Evolutionary conservation across 805 yeast genomes (phyloP).

Genomic region (Candida pini): DNA sequence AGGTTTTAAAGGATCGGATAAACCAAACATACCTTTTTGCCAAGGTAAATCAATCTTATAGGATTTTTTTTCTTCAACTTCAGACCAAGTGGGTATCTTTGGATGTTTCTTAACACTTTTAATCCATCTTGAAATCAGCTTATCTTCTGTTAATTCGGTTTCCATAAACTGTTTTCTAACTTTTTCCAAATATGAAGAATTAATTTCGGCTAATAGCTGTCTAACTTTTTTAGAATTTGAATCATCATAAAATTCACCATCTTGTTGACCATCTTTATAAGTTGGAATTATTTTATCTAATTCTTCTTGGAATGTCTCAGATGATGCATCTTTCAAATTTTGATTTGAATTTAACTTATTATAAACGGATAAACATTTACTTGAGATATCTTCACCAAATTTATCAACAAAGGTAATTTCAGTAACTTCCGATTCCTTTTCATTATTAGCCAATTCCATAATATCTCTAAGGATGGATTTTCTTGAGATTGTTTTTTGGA

Average conservation of each 20-base stretch:
- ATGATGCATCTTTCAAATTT: slow-evolving; percentile 16
- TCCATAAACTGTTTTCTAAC: slow-evolving; percentile 23
- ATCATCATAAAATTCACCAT: slow-evolving; percentile 25
- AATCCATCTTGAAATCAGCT: slow-evolving; percentile 39
- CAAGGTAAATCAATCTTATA: slow-evolving; percentile 63
- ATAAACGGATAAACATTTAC: slow-evolving; percentile 33
- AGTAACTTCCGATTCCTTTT: slow-evolving; percentile 15
- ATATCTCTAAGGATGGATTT: slow-evolving; percentile 41
- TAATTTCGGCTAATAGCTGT: slow-evolving; percentile 30
- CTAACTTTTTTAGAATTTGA: slow-evolving; percentile 26
- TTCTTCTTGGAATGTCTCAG: slow-evolving; percentile 42
- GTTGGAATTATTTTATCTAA: slow-evolving; percentile 37
- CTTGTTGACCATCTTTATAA: slow-evolving; percentile 24
- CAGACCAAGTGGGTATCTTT: slow-evolving; percentile 30
- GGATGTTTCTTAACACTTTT: slow-evolving; percentile 37
- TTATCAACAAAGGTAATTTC: slow-evolving; percentile 30
- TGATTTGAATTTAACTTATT: slow-evolving; percentile 21
- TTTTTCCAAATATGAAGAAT: slow-evolving; percentile 27
- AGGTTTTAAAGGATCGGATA: slow-evolving; percentile 67
- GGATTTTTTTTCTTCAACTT: slow-evolving; percentile 27
- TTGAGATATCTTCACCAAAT: slow-evolving; percentile 29
- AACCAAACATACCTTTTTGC: slow-evolving; percentile 78
- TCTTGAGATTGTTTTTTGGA: slow-evolving; percentile 36
- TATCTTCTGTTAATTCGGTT: slow-evolving; percentile 23
- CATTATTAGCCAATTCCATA: slow-evolving; percentile 24